Evolutionary conservation across 495 filamentous ascomycete species (phyloP), one percentile per base, ranked within the genome.

Genomic region (Daldinia grandis): DNA sequence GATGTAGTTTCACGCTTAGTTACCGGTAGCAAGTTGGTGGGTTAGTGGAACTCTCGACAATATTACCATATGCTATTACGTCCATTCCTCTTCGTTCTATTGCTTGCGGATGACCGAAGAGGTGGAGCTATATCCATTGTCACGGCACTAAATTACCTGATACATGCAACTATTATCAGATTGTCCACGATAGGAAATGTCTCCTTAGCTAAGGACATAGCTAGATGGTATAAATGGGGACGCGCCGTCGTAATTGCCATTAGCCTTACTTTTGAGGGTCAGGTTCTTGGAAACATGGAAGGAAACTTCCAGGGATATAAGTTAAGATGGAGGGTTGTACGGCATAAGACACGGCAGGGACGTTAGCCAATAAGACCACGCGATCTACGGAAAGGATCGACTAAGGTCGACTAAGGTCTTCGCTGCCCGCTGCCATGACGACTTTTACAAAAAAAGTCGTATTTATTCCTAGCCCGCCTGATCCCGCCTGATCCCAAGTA

Each of bases 261-360:
- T 59, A 63, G 58, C 42, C 42, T 69, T 19, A 15, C 61, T 38
- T 27, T 49, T 35, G 54, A 14, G 35, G 27, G 54, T 8, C n/a
- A 37, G 50, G 55, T 62, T 50, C 56, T 70, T 62, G 42, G 24
- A 61, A 65, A 19, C 24, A 19, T 53, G 50, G 25, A 61, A 51
- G 54, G 57, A 24, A 42, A 51, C 19, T 64, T 55, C 64, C 68
- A 65, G 57, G 62, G 62, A 62, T 65, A 60, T 24, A 35, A 47
- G 14, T 24, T 10, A 17, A 55, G 27, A 31, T n/a, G 51, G 51
- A 19, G 55, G 56, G 59, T 64, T n/a, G 59, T 55, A 68, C 64
- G 56, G 69, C 69, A 57, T 72, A 37, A 68, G 49, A 72, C 69
- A 72, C 58, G 59, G 64, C 37, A 59, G 58, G 59, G 42, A 56